Base-by-base conservation (phyloP, 2,329 filamentous ascomycete genomes). In the Aspergillus pseudoterreus region DNA sequence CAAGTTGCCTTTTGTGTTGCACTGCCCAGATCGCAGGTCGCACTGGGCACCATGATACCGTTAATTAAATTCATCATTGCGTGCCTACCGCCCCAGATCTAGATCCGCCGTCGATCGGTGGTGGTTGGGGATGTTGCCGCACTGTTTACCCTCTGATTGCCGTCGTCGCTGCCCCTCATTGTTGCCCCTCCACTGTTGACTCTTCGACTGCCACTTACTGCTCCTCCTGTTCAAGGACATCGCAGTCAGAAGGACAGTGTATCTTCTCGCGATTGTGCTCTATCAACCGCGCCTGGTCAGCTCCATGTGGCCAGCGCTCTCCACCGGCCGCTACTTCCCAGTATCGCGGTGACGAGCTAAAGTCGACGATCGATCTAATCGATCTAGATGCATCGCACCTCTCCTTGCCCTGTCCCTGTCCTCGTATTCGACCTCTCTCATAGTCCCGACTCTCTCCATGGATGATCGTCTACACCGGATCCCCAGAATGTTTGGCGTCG, bases 341-440 rank as follows among this genome's bases (percentile, higher is more conserved):
- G 51, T 52, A 45, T 53, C 41, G 39, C 52, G 46, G 38, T 46
- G 43, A 43, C 35, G 46, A 49, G 24, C 49, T 38, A 53, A 52
- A 46, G 59, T 55, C 54, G 42, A 51, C 55, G 47, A 47, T 45
- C 45, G 52, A 50, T 24, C 52, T 55, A 51, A 45, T 45, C 45
- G 52, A 50, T 24, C 52, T 55, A 51, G 52, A 59, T 58, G 55
- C 51, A 48, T 54, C 38, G 45, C 32, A 35, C 46, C 30, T 42
- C 39, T 38, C 53, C 51, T 51, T 41, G 45, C 43, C 32, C 30
- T 24, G 46, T 47, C n/a, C 22, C 22, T 6, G 43, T 19, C 47
- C 51, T 36, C 44, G 27, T 32, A 47, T 19, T 45, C 32, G 43
- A 55, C 35, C 15, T 49, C 32, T 15, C 35, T 47, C 19, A 41